Evolutionary conservation across 768 basidiomycete species (phyloP).

Genomic region (Boletales sp.): DNA sequence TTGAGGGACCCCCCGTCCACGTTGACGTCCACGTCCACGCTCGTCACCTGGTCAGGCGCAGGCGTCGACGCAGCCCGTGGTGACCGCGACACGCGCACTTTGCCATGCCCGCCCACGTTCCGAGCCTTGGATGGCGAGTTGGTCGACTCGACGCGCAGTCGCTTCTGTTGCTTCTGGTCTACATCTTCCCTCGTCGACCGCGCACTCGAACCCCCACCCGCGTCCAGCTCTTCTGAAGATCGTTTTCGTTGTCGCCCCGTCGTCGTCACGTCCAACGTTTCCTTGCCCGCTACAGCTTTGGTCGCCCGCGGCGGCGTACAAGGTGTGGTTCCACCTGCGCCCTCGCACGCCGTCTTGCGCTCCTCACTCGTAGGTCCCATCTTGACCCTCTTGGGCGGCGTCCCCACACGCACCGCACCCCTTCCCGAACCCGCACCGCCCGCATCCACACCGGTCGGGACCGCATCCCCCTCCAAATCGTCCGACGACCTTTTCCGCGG

Average conservation of each 20-base stretch:
- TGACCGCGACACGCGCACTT: slow-evolving; percentile 2
- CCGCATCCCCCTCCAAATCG: slow-evolving; percentile 32
- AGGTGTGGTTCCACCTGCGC: not conserved
- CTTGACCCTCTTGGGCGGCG: slow-evolving; percentile 42
- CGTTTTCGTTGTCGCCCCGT: slow-evolving; percentile 39
- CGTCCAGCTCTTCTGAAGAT: slow-evolving; percentile 48
- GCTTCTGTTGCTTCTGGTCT: slow-evolving; percentile 22
- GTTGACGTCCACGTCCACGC: slow-evolving; percentile 14
- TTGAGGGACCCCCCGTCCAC: slow-evolving; percentile 19
- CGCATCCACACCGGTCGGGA: not conserved
- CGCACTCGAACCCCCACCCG: slow-evolving; percentile 5
- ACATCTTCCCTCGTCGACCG: slow-evolving; percentile 12
- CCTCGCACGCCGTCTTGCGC: not conserved
- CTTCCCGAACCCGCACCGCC: not conserved
- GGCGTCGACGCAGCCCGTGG: slow-evolving; percentile 6
- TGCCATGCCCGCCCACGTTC: not conserved
- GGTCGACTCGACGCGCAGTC: slow-evolving; percentile 21
- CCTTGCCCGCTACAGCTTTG: not conserved
- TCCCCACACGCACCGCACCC: slow-evolving; percentile 18
- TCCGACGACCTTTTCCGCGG: slow-evolving; percentile 37
- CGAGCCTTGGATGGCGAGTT: slow-evolving; percentile 5
- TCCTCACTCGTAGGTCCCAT: slow-evolving; percentile 12
- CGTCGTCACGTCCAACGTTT: not conserved
- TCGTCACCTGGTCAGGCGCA: slow-evolving; percentile 5
- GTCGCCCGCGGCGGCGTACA: not conserved